Conservation (phyloP, 768 basidiomycete species). For the Rhodotorula graminis region DNA sequence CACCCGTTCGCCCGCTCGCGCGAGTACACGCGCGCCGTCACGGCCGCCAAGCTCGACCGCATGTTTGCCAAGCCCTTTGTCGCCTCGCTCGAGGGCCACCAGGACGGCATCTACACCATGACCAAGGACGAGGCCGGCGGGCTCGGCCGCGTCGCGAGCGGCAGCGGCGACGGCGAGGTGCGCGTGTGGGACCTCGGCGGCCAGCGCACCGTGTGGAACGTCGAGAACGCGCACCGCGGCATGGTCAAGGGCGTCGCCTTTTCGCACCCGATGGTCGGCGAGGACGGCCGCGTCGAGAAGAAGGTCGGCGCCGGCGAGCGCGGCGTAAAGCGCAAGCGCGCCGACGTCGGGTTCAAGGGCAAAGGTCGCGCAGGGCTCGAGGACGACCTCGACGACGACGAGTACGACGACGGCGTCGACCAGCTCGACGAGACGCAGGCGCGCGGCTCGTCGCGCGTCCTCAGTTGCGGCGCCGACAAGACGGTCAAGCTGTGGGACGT, state of each 20-base stretch:
- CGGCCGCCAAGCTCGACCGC: conserved; percentile 92
- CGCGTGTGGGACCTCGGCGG: conserved; percentile 75
- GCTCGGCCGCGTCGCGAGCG: conserved; percentile 75
- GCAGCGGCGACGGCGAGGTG: conserved; percentile 92
- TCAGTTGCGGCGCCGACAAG: conserved; percentile 77
- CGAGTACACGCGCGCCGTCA: conserved; percentile 87
- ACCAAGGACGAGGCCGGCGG: conserved; percentile 65
- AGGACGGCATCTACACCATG: conserved; percentile 86
- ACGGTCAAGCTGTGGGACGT: conserved; percentile 76
- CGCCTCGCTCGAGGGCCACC: conserved; percentile 80
- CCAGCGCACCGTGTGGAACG: conserved; percentile 55
- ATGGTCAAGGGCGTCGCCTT: conserved; percentile 80
- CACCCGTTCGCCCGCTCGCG: conserved; percentile 90
- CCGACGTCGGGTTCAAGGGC: conserved; percentile 35
- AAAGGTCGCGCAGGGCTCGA: conserved; percentile 41
- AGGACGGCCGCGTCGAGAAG: conserved; percentile 48
- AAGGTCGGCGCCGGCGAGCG: conserved; percentile 29
- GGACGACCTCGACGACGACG: conserved; percentile 41
- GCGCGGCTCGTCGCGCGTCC: conserved; percentile 50
- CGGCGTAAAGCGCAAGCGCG: conserved; percentile 33
- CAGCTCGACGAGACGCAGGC: conserved; percentile 47
- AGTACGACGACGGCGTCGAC: conserved; percentile 39
- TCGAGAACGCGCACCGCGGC: conserved; percentile 69
- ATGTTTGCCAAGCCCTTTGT: conserved; percentile 98
- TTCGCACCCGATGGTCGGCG: conserved; percentile 49